Base-by-base conservation (phyloP, 2,329 filamentous ascomycete species). In the Colletotrichum destructivum region DNA sequence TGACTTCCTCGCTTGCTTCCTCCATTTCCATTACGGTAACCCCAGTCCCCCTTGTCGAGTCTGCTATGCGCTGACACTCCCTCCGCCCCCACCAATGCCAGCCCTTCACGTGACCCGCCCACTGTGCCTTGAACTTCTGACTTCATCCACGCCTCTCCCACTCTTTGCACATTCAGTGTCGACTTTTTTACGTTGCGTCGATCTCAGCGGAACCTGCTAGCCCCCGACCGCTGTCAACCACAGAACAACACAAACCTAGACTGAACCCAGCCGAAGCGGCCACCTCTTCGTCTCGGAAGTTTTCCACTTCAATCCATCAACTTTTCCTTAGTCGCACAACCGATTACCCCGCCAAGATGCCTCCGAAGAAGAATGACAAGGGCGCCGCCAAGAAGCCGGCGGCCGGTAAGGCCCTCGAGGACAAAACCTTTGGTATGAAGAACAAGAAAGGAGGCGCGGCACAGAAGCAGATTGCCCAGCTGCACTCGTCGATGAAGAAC, bases 341-440 rank as follows among this genome's bases (percentile, higher is more conserved):
- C 68, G 71, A 62, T 67, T 54, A 66, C 67, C 74, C 77, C 77
- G 81, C 83, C 86, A 90, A 78, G 78, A 95, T 95, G 93, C 86
- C 93, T 81, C 93, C 93, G 71, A 95, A 95, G 82, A 88, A 88
- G 78, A 66, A 40, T 49, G 81, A 83, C 69, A 86, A 89, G 75
- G 84, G 78, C 67, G 79, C 75, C 62, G 85, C 78, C 76, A 91
- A 91, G 84, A 89, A 89, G 84, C 81, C 85, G 67, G 80, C 85
- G 26, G 82, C 85, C 71, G 78, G 85, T 77, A 94, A 94, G 85
- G 79, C 87, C 55, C 93, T 95, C 74, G 94, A 96, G 74, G 96
- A 99, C 87, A 96, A 96, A 86, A 98, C 96, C 60, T 99, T 99
- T 88, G 96, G 96, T 78, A 98, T 99, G 96, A 99, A 99, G 86